Percentiles rank a stretch among this genome's conserved stretches.
phyloP scores from a whole-genome alignment of 2,329 filamentous ascomycete species.

The Cladosporium austrohemisphaericum region DNA sequence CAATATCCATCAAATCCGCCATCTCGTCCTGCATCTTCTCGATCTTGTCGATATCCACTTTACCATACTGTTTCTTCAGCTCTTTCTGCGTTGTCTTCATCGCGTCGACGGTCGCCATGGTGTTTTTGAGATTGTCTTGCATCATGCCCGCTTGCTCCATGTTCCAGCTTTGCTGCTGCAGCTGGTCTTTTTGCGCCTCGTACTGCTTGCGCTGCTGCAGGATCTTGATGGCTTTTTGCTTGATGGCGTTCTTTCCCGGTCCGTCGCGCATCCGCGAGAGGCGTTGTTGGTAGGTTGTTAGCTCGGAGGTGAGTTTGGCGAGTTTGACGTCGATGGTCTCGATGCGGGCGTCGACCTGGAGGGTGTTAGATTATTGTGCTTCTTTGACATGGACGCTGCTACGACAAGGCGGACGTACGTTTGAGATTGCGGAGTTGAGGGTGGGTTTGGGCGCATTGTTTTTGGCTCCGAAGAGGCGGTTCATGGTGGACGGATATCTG shows the following conservation, averaged over 20 bases:
- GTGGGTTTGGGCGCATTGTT: slow-evolving; percentile 84
- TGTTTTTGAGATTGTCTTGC: slow-evolving; percentile 98
- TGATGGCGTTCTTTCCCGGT: slow-evolving; percentile 86
- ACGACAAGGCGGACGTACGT: slow-evolving; percentile 50
- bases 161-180: slow-evolving; percentile 94
- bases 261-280: slow-evolving; percentile 92
- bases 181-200: slow-evolving; percentile 88
- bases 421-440: slow-evolving; percentile 75
- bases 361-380: background rate
- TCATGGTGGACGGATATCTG: slow-evolving; percentile 59
- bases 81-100: slow-evolving; percentile 97
- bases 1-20: slow-evolving; percentile 95
- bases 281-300: slow-evolving; percentile 81
- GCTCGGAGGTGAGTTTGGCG: slow-evolving; percentile 84
- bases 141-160: slow-evolving; percentile 98
- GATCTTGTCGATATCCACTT: slow-evolving; percentile 96
- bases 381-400: background rate
- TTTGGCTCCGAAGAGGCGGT: slow-evolving; percentile 90
- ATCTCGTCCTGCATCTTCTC: slow-evolving; percentile 98
- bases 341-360: slow-evolving; percentile 71
- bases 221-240: slow-evolving; percentile 90
- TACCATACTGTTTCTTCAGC: slow-evolving; percentile 89
- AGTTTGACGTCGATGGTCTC: slow-evolving; percentile 92
- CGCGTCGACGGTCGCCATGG: slow-evolving; percentile 95
- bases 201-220: slow-evolving; percentile 91